phyloP scores from a whole-genome alignment of 2,329 filamentous ascomycete genomes.

The Calonectria hawksworthii region DNA sequence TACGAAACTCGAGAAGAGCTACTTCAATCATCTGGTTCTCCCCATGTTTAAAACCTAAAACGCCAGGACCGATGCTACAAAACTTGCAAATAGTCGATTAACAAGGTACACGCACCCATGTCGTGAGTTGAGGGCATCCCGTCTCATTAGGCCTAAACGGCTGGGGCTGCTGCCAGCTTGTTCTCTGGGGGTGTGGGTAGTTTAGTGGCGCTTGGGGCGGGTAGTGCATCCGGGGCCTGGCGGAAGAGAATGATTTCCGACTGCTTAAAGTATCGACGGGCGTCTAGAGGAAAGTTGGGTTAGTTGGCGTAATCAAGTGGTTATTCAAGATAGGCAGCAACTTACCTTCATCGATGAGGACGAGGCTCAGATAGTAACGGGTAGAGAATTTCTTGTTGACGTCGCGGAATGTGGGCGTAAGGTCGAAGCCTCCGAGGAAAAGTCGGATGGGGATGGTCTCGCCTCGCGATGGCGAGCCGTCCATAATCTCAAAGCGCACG shows the following conservation, averaged over 20 bases:
- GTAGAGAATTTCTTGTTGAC: conserved; percentile 99
- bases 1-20: conserved; percentile 36
- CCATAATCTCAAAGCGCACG: conserved; percentile 99
- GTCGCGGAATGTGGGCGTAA: conserved; percentile 98
- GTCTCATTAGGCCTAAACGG: conserved; percentile 44
- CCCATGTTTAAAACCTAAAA: conserved; percentile 50
- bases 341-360: conserved; percentile 93
- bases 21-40: conserved; percentile 42
- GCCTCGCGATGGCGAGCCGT: conserved; percentile 96
- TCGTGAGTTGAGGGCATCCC: conserved; percentile 17
- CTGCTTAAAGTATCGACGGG: conserved; percentile 98
- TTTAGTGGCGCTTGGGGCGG: conserved; percentile 52
- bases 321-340: conserved; percentile 4
- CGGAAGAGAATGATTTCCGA: conserved; percentile 98
- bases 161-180: conserved; percentile 55
- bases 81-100: conserved; percentile 43
- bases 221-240: conserved; percentile 74
- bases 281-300: conserved; percentile 71
- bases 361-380: conserved; percentile 95
- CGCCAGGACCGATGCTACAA: conserved; percentile 59
- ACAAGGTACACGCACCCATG: conserved; percentile 37
- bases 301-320: neutral
- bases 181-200: conserved; percentile 61
- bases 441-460: conserved; percentile 95
- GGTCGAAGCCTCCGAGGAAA: conserved; percentile 96